phyloP scores from a whole-genome alignment of 441 rosid species.

The Croton laevigatus region DNA sequence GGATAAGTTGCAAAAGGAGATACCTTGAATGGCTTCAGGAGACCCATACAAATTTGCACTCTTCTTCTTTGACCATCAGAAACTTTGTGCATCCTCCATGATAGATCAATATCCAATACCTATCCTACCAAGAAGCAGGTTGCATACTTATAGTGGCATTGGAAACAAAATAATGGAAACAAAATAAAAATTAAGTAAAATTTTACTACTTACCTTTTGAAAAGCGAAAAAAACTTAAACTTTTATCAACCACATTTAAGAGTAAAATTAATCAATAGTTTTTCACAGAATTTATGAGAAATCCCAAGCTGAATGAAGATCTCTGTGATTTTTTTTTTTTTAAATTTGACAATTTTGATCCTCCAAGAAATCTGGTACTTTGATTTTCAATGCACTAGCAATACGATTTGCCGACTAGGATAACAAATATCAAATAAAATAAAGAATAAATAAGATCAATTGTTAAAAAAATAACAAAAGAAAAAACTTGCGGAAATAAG shows the following conservation, averaged over 20 bases:
- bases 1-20: neutral
- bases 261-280: neutral
- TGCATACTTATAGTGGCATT: neutral
- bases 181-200: neutral
- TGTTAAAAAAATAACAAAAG: neutral
- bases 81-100: slow-evolving; percentile 97
- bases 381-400: too few relatives aligned
- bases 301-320: neutral
- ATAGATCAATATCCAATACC: slow-evolving; percentile 81
- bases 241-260: neutral
- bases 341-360: too few relatives aligned
- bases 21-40: slow-evolving; percentile 87
- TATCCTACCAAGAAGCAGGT: slow-evolving; percentile 23
- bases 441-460: neutral
- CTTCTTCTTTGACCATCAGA: slow-evolving; percentile 97
- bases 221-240: neutral
- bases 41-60: slow-evolving; percentile 98
- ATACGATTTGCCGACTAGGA: neutral
- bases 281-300: neutral
- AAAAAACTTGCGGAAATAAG: neutral
- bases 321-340: neutral
- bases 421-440: too few relatives aligned
- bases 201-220: neutral
- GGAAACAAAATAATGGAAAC: neutral
- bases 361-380: too few relatives aligned